Conservation (phyloP, 139 green algal species). For the Astrephomene gubernaculifera region DNA sequence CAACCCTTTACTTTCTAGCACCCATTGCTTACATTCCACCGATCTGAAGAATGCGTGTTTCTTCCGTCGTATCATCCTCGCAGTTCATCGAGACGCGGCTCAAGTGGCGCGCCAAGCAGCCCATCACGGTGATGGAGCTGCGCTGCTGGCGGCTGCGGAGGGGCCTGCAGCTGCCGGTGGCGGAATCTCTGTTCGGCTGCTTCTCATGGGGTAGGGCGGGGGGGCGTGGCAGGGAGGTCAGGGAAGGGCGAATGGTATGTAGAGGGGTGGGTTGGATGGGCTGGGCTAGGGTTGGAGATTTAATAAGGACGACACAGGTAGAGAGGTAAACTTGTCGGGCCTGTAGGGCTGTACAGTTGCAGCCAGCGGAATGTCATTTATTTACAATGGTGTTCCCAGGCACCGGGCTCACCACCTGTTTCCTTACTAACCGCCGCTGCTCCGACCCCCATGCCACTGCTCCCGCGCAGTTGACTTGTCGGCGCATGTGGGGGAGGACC, state of each 20-base stretch:
- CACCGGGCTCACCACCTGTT: background rate
- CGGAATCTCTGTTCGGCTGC: slow-evolving; percentile 67
- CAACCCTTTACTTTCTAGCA: too few relatives aligned
- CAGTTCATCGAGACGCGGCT: slow-evolving; percentile 54
- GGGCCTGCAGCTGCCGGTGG: slow-evolving; percentile 46
- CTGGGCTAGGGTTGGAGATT: background rate
- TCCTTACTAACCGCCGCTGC: background rate
- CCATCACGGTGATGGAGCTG: slow-evolving; percentile 77
- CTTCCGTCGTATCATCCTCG: too few relatives aligned
- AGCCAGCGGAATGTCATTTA: background rate
- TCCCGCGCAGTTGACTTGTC: slow-evolving; percentile 12
- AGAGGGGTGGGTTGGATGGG: background rate
- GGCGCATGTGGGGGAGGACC: background rate
- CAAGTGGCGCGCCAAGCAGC: slow-evolving; percentile 68
- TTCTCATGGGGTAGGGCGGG: slow-evolving; percentile 63
- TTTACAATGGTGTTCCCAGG: too few relatives aligned
- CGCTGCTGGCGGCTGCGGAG: slow-evolving; percentile 49
- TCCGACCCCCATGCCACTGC: background rate
- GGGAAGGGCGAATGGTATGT: background rate
- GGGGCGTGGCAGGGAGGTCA: background rate
- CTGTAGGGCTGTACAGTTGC: background rate
- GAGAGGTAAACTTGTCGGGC: background rate
- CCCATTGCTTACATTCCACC: too few relatives aligned
- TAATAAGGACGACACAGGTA: background rate
- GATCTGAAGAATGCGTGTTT: too few relatives aligned